Conservation (phyloP, 2,329 filamentous ascomycete species). For the Penicillium sp. region DNA sequence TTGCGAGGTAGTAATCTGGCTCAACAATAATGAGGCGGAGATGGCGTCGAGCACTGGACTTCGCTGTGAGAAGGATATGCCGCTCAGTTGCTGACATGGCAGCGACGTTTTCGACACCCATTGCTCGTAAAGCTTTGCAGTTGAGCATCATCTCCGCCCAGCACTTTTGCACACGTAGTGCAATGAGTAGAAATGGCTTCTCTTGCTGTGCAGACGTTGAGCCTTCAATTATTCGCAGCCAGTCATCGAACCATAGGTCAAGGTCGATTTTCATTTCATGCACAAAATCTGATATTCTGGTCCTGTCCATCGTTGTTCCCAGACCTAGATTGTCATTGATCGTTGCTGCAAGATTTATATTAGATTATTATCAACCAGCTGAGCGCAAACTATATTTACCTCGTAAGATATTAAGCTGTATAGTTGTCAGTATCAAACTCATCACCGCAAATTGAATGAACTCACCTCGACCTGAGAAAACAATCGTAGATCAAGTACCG, state of each 20-base stretch:
- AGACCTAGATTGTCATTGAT: slow-evolving; percentile 43
- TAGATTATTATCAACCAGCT: neutral
- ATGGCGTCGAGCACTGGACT: slow-evolving; percentile 56
- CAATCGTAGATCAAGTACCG: slow-evolving; percentile 55
- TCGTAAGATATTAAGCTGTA: slow-evolving; percentile 49
- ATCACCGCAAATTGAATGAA: neutral
- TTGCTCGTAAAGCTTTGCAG: slow-evolving; percentile 55
- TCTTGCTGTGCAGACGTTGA: slow-evolving; percentile 36
- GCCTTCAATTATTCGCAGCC: slow-evolving; percentile 40
- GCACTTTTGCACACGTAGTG: slow-evolving; percentile 57
- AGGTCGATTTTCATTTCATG: slow-evolving; percentile 54
- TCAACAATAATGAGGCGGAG: slow-evolving; percentile 54
- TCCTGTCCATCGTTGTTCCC: slow-evolving; percentile 31
- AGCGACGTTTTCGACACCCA: slow-evolving; percentile 56
- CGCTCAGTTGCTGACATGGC: slow-evolving; percentile 56
- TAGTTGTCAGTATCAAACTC: slow-evolving; percentile 2
- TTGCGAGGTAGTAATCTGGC: slow-evolving; percentile 53
- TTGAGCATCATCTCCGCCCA: slow-evolving; percentile 60
- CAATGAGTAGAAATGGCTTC: slow-evolving; percentile 47
- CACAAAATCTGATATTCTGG: slow-evolving; percentile 46
- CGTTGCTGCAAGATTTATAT: slow-evolving; percentile 28
- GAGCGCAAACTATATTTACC: slow-evolving; percentile 18
- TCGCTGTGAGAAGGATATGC: slow-evolving; percentile 55
- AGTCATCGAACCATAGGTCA: slow-evolving; percentile 54
- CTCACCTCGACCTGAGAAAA: slow-evolving; percentile 56